A percentile compares a stretch with the other conserved stretches of the same genome.
These are phyloP conservation scores for Pistacia integerrima DNA, from an alignment of 345 rosid genomes.

Conservation along the genomic window DNA sequence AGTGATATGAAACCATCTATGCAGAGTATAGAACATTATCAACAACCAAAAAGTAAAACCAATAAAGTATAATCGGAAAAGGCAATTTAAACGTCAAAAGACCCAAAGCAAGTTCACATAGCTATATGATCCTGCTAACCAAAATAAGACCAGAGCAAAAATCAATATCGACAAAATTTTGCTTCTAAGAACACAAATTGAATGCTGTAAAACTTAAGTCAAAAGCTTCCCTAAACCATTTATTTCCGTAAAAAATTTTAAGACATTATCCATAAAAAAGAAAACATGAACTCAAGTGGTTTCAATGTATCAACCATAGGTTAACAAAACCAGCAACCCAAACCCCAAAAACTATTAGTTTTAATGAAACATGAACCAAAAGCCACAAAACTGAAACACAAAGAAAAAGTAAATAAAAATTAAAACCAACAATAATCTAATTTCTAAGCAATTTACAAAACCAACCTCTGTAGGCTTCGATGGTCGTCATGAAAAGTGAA, in stretches of 20 bases:
- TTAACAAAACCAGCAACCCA: not conserved
- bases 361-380: not conserved
- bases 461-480: not conserved
- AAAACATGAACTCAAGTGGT: not conserved
- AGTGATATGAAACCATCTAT: not conserved
- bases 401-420: not conserved
- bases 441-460: not conserved
- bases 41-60: not conserved
- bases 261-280: not conserved
- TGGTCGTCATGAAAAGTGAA: not conserved
- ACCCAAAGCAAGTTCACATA: not conserved
- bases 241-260: not conserved
- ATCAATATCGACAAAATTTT: not conserved
- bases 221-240: not conserved
- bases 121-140: not conserved
- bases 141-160: not conserved
- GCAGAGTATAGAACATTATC: slow-evolving; percentile 3
- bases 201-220: not conserved
- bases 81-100: slow-evolving; percentile 4
- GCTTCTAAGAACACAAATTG: not conserved
- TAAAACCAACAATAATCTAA: not conserved
- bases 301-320: not conserved
- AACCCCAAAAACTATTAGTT: not conserved
- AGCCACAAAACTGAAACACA: not conserved
- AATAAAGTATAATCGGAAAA: not conserved